Conservation (phyloP, 306 rosid genomes). For the Spatholobus suberectus region DNA sequence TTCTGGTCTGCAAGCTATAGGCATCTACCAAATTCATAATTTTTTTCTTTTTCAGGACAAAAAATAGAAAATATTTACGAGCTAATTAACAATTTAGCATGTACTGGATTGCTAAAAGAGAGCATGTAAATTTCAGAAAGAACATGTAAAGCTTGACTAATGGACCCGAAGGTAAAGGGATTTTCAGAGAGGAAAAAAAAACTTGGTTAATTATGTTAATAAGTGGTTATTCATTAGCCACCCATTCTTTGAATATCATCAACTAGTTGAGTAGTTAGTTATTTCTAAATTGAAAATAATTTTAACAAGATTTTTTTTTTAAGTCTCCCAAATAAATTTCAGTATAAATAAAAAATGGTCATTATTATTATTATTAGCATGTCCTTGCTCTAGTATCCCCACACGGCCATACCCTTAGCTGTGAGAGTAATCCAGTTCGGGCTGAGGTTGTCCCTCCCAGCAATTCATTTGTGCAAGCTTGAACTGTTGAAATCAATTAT, state of each 20-base stretch:
- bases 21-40: background rate
- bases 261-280: background rate
- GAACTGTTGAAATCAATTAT: background rate
- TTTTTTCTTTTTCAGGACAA: background rate
- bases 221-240: background rate
- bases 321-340: background rate
- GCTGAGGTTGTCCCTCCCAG: background rate
- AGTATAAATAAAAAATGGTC: background rate
- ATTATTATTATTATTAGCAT: background rate
- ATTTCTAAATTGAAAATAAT: background rate
- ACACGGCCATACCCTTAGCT: background rate
- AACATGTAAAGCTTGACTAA: background rate
- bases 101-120: background rate
- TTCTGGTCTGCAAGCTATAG: background rate
- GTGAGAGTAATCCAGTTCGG: background rate
- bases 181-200: background rate
- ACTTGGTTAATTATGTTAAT: background rate
- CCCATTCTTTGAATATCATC: background rate
- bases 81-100: background rate
- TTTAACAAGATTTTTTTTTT: background rate
- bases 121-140: background rate
- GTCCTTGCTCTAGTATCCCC: background rate
- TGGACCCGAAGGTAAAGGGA: background rate
- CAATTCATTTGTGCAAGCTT: background rate
- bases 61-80: background rate